Percentiles rank a stretch among this genome's conserved stretches.
These are phyloP conservation scores for Phytophthora meadii DNA, from an alignment of 352 stramenopile genomes.

Conservation along the genomic window DNA sequence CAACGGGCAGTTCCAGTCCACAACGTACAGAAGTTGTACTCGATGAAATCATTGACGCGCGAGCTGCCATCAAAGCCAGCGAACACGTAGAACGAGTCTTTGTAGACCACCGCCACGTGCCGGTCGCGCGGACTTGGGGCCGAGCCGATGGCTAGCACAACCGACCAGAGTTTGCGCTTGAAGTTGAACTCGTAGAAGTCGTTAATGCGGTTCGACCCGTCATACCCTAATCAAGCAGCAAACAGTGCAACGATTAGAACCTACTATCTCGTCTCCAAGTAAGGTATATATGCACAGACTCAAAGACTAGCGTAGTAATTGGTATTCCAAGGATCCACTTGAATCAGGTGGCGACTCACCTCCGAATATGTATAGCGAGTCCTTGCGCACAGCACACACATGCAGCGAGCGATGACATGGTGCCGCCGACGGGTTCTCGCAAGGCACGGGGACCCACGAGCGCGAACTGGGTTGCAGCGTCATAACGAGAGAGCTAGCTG, in stretches of 20 bases:
- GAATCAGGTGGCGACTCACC: conserved; percentile 39
- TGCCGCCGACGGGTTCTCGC: conserved; percentile 80
- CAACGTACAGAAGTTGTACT: conserved; percentile 94
- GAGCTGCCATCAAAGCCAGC: conserved; percentile 93
- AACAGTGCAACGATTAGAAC: neutral
- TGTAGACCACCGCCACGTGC: conserved; percentile 94
- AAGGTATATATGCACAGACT: too few species aligned
- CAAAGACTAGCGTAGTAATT: too few species aligned
- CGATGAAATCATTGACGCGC: conserved; percentile 95
- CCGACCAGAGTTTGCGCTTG: conserved; percentile 77
- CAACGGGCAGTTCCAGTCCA: neutral
- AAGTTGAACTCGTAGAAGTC: conserved; percentile 96
- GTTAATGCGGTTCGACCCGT: conserved; percentile 93
- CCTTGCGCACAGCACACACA: conserved; percentile 88
- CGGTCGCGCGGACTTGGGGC: conserved; percentile 93
- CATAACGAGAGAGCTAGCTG: conserved; percentile 11
- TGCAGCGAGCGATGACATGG: conserved; percentile 95
- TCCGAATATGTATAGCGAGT: conserved; percentile 95
- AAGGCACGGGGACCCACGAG: conserved; percentile 78
- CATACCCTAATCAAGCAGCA: conserved; percentile 72
- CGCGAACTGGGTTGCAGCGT: conserved; percentile 53
- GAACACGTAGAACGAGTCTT: conserved; percentile 95
- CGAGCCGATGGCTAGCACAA: conserved; percentile 68
- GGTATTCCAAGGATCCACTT: neutral
- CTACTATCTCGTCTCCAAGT: neutral